These are phyloP conservation scores for Aristolochia californica DNA, from an alignment of 164 flowering plant genomes.

Conservation along the genomic window DNA sequence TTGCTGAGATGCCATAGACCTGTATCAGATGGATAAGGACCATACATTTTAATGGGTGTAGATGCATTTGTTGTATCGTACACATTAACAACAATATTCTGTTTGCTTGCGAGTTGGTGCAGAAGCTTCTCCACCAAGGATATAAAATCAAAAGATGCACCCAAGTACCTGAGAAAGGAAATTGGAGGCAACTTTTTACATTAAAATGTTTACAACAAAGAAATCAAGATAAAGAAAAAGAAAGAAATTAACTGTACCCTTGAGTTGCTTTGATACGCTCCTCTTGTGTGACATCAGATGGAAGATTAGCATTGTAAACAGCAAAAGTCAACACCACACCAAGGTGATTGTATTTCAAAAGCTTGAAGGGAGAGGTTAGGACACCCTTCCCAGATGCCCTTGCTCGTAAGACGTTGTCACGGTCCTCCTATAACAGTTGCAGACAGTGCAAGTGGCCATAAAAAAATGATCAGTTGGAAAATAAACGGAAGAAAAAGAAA, in stretches of 20 bases:
- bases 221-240: neutral
- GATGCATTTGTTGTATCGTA: conserved; percentile 75
- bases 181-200: neutral
- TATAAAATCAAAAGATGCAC: conserved; percentile 89
- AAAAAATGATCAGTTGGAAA: neutral
- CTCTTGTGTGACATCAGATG: conserved; percentile 59
- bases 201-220: neutral
- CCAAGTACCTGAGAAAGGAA: conserved; percentile 59
- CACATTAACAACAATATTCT: conserved; percentile 81
- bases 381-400: conserved; percentile 94
- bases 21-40: conserved; percentile 45
- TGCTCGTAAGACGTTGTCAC: conserved; percentile 89
- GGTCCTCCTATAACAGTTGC: conserved; percentile 57
- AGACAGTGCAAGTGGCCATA: too few species aligned
- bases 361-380: conserved; percentile 83
- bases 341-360: conserved; percentile 78
- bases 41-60: conserved; percentile 78
- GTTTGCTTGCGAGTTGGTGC: conserved; percentile 91
- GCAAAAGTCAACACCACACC: conserved; percentile 96
- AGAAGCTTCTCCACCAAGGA: conserved; percentile 92
- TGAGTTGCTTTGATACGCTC: conserved; percentile 68
- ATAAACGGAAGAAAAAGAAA: neutral
- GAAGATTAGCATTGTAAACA: conserved; percentile 58
- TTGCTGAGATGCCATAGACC: conserved; percentile 50
- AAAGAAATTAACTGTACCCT: conserved; percentile 37